These are phyloP conservation scores for Rhizoctonia solani DNA, from an alignment of 1,284 basidiomycete genomes.

Conservation along the genomic window DNA sequence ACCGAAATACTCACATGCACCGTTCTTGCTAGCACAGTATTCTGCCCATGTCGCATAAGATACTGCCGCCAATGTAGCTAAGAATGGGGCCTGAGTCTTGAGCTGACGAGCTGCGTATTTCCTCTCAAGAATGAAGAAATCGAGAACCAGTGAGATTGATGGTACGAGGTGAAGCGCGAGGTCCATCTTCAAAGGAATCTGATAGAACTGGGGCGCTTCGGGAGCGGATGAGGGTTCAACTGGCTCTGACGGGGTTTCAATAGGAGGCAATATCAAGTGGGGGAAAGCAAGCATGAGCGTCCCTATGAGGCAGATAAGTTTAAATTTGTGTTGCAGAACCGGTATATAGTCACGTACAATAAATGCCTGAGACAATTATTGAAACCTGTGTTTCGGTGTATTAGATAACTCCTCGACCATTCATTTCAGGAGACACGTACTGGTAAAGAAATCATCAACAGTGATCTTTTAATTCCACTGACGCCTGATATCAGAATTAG, in stretches of 20 bases:
- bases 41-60: constrained; percentile 72
- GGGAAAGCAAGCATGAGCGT: constrained; percentile 59
- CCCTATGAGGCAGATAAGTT: constrained; percentile 45
- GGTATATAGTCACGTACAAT: constrained; percentile 48
- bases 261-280: constrained; percentile 54
- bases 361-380: constrained; percentile 70
- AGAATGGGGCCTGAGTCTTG: constrained; percentile 52
- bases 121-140: constrained; percentile 71
- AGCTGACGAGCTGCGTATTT: constrained; percentile 59
- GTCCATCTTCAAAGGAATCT: constrained; percentile 66
- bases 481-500: constrained; percentile 47
- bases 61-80: constrained; percentile 52
- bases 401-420: not conserved
- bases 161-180: constrained; percentile 70
- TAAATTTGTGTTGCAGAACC: too few relatives aligned
- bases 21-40: constrained; percentile 63
- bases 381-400: constrained; percentile 52
- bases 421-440: constrained; percentile 46
- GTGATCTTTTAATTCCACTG: constrained; percentile 54
- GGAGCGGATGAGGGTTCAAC: constrained; percentile 49
- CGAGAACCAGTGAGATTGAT: constrained; percentile 60
- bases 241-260: constrained; percentile 42
- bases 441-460: constrained; percentile 66
- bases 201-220: constrained; percentile 48
- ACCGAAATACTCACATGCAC: constrained; percentile 58